Evolutionary conservation across 768 basidiomycete species (phyloP).

Genomic region (Trametes cingulata): DNA sequence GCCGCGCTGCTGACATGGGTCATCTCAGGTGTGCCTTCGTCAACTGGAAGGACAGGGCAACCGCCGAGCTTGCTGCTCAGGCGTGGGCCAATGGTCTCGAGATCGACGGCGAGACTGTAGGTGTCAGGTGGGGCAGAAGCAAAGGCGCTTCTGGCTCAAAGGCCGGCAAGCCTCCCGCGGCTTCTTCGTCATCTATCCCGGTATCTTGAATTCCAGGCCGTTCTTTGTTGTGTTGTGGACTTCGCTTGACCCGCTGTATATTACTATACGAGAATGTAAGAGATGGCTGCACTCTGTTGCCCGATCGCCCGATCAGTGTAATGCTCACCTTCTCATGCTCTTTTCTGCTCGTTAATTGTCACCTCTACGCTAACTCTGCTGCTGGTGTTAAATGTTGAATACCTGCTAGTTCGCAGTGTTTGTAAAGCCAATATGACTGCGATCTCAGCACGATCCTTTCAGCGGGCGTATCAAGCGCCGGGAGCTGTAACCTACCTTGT

Average conservation of each 20-base stretch:
- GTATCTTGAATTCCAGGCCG: neutral
- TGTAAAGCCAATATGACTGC: too few species aligned
- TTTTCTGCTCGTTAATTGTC: too few species aligned
- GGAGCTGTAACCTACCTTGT: too few species aligned
- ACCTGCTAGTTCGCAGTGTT: too few species aligned
- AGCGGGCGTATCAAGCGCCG: too few species aligned
- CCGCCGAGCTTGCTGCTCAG: constrained; percentile 88
- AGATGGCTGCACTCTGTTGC: neutral
- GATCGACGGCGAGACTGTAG: constrained; percentile 70
- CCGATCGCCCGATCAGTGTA: too few species aligned
- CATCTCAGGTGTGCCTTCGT: constrained; percentile 83
- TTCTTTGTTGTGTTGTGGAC: neutral
- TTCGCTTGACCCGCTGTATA: neutral
- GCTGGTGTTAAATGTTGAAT: neutral
- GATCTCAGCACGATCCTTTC: too few species aligned
- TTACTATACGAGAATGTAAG: neutral
- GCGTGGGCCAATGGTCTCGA: constrained; percentile 92
- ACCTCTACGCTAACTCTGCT: too few species aligned
- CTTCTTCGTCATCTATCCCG: constrained; percentile 11
- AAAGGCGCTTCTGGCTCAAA: constrained; percentile 43
- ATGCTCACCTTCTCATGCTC: too few species aligned
- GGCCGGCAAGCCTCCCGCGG: constrained; percentile 16
- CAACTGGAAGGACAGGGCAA: constrained; percentile 80
- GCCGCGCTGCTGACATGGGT: neutral
- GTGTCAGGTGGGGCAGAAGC: constrained; percentile 89